Conservation (phyloP, 2,329 filamentous ascomycete genomes). For the Trichothecium sympodiale region DNA sequence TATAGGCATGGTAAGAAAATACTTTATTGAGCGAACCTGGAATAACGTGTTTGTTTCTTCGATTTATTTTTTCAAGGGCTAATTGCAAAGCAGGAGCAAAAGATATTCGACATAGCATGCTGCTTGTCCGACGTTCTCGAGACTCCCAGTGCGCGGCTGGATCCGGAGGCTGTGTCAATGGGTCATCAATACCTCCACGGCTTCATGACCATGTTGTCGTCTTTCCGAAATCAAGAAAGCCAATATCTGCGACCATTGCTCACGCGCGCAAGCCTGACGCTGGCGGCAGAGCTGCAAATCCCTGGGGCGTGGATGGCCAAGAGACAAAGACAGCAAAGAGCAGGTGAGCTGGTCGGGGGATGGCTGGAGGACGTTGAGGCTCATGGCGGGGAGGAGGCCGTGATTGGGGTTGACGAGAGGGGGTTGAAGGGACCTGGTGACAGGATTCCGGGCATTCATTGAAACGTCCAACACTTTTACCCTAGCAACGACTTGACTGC, state of each 20-base stretch:
- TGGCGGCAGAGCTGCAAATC: constrained; percentile 22
- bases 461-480: no score
- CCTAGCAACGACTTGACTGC: no score
- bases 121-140: constrained; percentile 11
- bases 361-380: no score
- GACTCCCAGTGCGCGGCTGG: constrained; percentile 1
- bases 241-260: constrained; percentile 9
- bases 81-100: constrained; percentile 8
- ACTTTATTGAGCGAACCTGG: background rate
- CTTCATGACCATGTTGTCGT: constrained; percentile 10
- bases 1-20: constrained; percentile 10
- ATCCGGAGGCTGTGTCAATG: constrained; percentile 3
- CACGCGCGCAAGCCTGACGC: constrained; percentile 1
- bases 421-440: no score
- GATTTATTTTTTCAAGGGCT: background rate
- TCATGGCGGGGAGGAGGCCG: no score
- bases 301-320: no score
- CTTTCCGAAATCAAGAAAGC: constrained; percentile 11
- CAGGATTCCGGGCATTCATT: no score
- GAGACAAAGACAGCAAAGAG: no score
- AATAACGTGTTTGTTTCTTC: background rate
- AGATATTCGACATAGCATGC: constrained; percentile 10
- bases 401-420: no score
- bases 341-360: no score
- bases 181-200: constrained; percentile 6